These are phyloP conservation scores for Artemisia tridentata DNA, from an alignment of 129 eudicot genomes.

Conservation along the genomic window DNA sequence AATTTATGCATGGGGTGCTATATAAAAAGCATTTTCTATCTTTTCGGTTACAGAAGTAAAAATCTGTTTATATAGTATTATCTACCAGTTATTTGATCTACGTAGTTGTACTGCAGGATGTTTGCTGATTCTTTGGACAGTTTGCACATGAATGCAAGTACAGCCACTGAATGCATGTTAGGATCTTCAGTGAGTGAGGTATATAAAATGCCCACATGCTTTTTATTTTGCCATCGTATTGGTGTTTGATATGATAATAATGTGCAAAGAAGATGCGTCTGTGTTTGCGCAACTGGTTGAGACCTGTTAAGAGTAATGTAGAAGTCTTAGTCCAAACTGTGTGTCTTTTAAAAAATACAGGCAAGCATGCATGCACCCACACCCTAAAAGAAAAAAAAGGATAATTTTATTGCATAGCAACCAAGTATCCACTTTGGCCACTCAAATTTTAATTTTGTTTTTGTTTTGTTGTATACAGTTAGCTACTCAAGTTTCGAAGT, in stretches of 20 bases:
- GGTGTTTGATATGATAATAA: not conserved
- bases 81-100: not conserved
- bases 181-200: conserved; percentile 76
- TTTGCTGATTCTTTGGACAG: conserved; percentile 83
- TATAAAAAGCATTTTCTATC: not conserved
- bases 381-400: not conserved
- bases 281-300: not conserved
- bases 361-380: not conserved
- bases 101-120: conserved; percentile 48
- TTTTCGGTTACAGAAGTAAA: conserved; percentile 14
- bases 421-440: too few relatives aligned
- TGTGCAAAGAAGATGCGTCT: not conserved
- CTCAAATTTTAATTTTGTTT: too few relatives aligned
- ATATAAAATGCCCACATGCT: conserved; percentile 4
- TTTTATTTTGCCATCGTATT: not conserved
- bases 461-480: too few relatives aligned
- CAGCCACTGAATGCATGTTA: conserved; percentile 44
- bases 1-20: not conserved
- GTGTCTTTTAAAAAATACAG: not conserved
- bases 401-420: not conserved
- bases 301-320: not conserved
- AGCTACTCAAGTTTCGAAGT: too few relatives aligned
- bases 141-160: conserved; percentile 52
- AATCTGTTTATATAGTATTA: not conserved
- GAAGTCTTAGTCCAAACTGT: not conserved